Evolutionary conservation across 129 eudicot genomes (phyloP).

Genomic region (Flaveria ramosissima): DNA sequence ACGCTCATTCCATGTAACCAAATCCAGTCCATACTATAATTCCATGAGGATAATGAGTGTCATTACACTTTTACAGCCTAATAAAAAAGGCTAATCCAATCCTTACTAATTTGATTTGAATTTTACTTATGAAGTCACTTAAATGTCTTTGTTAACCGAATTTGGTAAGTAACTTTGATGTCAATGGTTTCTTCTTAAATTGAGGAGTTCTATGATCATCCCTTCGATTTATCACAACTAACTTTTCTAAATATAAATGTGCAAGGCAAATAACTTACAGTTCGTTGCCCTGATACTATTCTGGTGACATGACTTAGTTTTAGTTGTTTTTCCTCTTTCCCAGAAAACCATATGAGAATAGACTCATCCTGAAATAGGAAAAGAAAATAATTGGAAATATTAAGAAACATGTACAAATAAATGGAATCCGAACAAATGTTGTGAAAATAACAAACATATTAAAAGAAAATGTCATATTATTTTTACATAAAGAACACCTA

Average conservation of each 20-base stretch:
- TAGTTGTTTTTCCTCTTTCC: constrained; percentile 88
- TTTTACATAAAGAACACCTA: not conserved
- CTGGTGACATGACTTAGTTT: constrained; percentile 67
- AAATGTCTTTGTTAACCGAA: not conserved
- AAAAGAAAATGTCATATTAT: not conserved
- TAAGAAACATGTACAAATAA: not conserved
- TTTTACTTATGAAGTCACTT: not conserved
- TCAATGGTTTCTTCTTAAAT: constrained; percentile 16
- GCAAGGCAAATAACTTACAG: constrained; percentile 57
- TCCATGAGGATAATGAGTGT: constrained; percentile 10
- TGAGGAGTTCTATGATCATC: constrained; percentile 7
- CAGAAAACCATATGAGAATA: constrained; percentile 81
- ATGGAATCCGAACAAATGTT: not conserved
- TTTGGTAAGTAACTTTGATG: constrained; percentile 5
- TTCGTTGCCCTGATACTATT: constrained; percentile 96
- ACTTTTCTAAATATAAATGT: not conserved
- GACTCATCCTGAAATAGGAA: constrained; percentile 80
- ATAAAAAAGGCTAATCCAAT: constrained; percentile 13
- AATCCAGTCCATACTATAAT: not conserved
- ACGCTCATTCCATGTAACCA: not conserved
- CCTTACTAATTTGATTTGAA: not conserved
- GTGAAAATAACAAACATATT: not conserved
- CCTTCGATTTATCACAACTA: not conserved
- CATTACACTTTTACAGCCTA: not conserved
- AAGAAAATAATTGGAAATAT: not conserved